phyloP scores from a whole-genome alignment of 495 filamentous ascomycete genomes.

The Aspergillus nidulans region DNA sequence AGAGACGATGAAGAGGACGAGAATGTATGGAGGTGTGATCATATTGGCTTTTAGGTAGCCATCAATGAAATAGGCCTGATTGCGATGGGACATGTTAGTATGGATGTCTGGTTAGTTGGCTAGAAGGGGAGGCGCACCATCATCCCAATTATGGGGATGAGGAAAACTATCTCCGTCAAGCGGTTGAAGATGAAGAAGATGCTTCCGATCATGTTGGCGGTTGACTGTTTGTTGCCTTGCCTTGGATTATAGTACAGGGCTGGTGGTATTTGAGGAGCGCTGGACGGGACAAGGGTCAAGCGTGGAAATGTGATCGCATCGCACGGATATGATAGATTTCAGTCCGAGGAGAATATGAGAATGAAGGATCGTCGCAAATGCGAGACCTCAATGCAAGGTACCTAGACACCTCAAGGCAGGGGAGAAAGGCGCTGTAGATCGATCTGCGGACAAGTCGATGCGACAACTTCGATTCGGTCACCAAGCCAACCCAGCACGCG shows the following conservation, averaged over 20 bases:
- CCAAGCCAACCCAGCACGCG: neutral
- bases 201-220: slow-evolving; percentile 64
- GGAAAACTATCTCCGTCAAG: slow-evolving; percentile 71
- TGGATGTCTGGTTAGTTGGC: neutral
- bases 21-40: slow-evolving; percentile 74
- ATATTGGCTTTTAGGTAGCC: slow-evolving; percentile 62
- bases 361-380: neutral
- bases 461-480: neutral
- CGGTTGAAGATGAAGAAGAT: slow-evolving; percentile 84
- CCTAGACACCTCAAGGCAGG: neutral
- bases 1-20: slow-evolving; percentile 87
- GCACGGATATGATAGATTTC: neutral
- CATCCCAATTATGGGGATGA: slow-evolving; percentile 89
- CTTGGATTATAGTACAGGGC: neutral
- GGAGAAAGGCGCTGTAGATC: neutral
- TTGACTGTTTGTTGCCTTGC: slow-evolving; percentile 1
- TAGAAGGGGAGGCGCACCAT: slow-evolving; percentile 42
- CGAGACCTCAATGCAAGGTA: neutral
- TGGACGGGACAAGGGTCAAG: neutral
- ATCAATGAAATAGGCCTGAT: slow-evolving; percentile 73
- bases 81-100: slow-evolving; percentile 8
- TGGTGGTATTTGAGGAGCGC: neutral
- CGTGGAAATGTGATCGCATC: neutral
- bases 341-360: neutral
- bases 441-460: neutral